These are phyloP conservation scores for Avena insularis DNA, from an alignment of 176 grass and related monocot species.

Conservation along the genomic window DNA sequence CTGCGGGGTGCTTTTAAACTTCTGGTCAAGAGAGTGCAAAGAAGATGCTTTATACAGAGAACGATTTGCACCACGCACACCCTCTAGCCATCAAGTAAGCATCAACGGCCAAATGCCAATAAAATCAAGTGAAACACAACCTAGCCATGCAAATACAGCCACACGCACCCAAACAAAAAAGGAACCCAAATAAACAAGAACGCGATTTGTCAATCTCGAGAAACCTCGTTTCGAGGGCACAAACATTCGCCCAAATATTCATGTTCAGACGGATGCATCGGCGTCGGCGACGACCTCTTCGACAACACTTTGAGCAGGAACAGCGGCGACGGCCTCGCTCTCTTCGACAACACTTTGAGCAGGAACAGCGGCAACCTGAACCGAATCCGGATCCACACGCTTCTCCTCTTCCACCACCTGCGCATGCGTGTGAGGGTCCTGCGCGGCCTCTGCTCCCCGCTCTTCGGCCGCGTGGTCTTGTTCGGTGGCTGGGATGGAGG, in stretches of 20 bases:
- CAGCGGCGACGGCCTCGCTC: not conserved
- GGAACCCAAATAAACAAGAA: constrained; percentile 7
- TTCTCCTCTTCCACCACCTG: constrained; percentile 39
- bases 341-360: not conserved
- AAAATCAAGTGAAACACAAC: not conserved
- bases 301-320: not conserved
- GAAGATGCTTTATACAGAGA: too few relatives aligned
- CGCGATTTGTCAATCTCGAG: not conserved
- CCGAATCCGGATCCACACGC: constrained; percentile 36
- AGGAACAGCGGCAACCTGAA: constrained; percentile 17
- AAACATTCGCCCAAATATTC: not conserved
- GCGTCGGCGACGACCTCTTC: not conserved
- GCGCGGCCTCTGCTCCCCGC: not conserved
- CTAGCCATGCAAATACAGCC: not conserved
- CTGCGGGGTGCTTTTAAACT: too few relatives aligned
- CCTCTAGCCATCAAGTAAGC: not conserved
- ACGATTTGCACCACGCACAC: not conserved
- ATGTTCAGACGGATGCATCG: not conserved
- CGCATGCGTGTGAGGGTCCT: not conserved
- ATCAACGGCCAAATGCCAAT: not conserved
- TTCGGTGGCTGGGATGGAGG: not conserved
- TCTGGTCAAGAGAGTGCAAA: too few relatives aligned
- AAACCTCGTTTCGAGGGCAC: not conserved
- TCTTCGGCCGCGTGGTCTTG: not conserved
- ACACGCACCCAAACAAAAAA: not conserved